Evolutionary conservation across 306 rosid genomes (phyloP).

Genomic region (Rosa persica): DNA sequence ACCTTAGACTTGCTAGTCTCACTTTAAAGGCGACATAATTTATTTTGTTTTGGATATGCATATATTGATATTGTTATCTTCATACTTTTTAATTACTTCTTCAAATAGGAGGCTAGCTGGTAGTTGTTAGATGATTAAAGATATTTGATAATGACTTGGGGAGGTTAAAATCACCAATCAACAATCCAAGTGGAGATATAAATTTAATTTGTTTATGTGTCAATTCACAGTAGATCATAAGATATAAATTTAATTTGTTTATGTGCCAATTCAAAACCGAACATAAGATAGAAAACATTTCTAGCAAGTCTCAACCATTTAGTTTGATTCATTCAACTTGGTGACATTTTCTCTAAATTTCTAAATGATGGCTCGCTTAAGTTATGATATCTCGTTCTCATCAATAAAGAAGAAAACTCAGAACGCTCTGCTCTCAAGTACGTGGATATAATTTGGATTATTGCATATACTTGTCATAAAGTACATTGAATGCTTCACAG

Average conservation of each 20-base stretch:
- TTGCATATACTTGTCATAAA: not conserved
- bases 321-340: not conserved
- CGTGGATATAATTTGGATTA: not conserved
- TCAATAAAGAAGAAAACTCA: not conserved
- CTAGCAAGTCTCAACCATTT: not conserved
- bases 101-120: not conserved
- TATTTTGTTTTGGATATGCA: not conserved
- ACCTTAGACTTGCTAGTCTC: conserved; percentile 1
- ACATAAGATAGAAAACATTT: not conserved
- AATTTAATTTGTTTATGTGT: not conserved
- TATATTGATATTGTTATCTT: not conserved
- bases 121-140: not conserved
- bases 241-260: not conserved
- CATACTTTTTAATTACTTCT: not conserved
- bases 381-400: not conserved
- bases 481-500: not conserved
- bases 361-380: no score
- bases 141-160: not conserved
- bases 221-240: not conserved
- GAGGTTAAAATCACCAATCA: not conserved
- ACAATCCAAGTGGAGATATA: not conserved
- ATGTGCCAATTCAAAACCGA: not conserved
- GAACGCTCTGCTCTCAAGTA: not conserved
- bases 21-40: conserved; percentile 18
- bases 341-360: no score